Base-by-base conservation (phyloP, 306 rosid species). In the Ormosia semicastrata region DNA sequence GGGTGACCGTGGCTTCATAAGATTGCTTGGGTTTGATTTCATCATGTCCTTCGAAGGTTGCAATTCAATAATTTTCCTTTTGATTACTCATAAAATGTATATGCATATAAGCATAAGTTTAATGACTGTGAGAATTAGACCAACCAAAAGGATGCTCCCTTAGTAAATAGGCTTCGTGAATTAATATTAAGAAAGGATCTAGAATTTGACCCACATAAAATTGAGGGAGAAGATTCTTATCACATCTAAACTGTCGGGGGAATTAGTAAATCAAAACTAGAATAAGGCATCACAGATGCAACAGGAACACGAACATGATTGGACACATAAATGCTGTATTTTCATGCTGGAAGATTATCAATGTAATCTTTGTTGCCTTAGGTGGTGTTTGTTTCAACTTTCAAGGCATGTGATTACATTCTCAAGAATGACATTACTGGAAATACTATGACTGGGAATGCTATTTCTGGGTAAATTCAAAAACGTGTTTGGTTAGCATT, bases 21-120 rank as follows among this genome's bases (percentile, higher is more conserved):
- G 47, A 40, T 15, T 40, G 33, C 56, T 69, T 69, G 69, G 13
- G 60, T 68, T 56, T 67, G 69, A 78, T 43, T 56, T 68, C 76
- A 14, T 66, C 40, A 53, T 57, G 76, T 30, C 15, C 44, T 77
- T 66, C 30, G 5, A 13, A 11, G 30, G 53, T 54, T 66, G 66
- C 53, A 29, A 24, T 39, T 78, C 75, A 24, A 53, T 66, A 18
- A 41, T 36, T 24, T 33, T 43, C 40, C 66, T 24, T 82, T 59
- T 34, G 57, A 53, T 82, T 57, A 29, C 66, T 14, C 47, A 18
- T 11, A 57, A 75, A 46, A 18, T 75, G 37, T 52, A 44, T 4
- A 11, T 41, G 18, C 73, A 30, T n/a, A 40, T 37, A n/a, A 64
- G 59, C 33, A 8, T 56, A 54, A 71, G 54, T 32, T 77, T 32